Base-by-base conservation (phyloP, 2,329 filamentous ascomycete genomes). In the Epichloe glyceriae region DNA sequence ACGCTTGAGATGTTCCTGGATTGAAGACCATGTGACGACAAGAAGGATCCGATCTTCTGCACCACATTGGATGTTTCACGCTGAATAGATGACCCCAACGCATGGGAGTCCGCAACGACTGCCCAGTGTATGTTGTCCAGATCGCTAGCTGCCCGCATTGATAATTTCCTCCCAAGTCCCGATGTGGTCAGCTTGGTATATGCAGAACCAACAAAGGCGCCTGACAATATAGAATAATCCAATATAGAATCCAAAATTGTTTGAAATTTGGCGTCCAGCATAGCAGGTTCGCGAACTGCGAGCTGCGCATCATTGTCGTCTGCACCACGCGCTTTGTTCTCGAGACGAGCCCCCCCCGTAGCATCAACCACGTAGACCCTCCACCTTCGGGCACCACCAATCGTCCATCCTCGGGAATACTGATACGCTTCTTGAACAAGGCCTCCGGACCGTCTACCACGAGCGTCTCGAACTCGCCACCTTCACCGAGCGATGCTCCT, bases 401-500 rank as follows among this genome's bases (percentile, higher is more conserved):
- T 51, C 70, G 74, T 52, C 75, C 74, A 4, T 66, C 64, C 2
- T 79, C 74, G 0, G 69, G 69, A 34, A 96, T 71, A 41, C 73
- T 70, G 54, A 97, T 85, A 48, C 74, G 78, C 56, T 75, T 78
- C 67, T 78, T 84, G 75, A 93, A 96, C 53, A 96, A 64, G 47
- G 71, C 70, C 0, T 62, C 60, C 8, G 91, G 91, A 11, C 91
- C 93, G 66, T 89, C 81, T 37, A 97, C 62, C 43, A 93, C 88
- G 49, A 97, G 71, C 33, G 89, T 97, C 75, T 97, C 93, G 66
- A 94, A 97, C 71, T 97, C 93, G 3, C 93, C 93, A 5, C 93
- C 93, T 65, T 97, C 93, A 1, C 93, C 93, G 17, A 97, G 69
- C 10, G 90, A 80, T 8, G 86, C 85, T 0, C 86, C 88, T 53